Evolutionary conservation across 805 yeast genomes (phyloP).

Genomic region (Phaffomyces opuntiae): DNA sequence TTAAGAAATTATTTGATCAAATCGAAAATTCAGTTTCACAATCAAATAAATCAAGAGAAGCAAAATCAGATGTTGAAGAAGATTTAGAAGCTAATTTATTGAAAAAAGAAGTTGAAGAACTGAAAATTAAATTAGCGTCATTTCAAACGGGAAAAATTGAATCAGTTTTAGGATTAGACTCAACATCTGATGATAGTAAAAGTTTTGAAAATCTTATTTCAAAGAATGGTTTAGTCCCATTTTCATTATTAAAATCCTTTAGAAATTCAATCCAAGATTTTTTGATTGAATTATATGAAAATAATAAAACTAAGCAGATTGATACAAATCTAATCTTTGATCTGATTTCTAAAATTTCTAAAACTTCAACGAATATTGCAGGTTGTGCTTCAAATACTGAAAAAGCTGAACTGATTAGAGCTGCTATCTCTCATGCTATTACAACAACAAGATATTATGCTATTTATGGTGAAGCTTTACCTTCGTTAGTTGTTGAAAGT

Average conservation of each 20-base stretch:
- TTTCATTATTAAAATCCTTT: slow-evolving; percentile 36
- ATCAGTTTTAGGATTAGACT: slow-evolving; percentile 16
- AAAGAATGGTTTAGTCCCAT: slow-evolving; percentile 40
- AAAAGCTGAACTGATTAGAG: slow-evolving; percentile 45
- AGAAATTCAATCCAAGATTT: slow-evolving; percentile 44
- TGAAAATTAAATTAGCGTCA: slow-evolving; percentile 48
- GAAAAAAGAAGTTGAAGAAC: slow-evolving; percentile 32
- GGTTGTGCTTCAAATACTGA: slow-evolving; percentile 28
- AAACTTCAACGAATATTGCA: slow-evolving; percentile 26
- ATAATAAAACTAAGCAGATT: slow-evolving; percentile 14
- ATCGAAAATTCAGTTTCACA: background rate
- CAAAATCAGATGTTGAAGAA: slow-evolving; percentile 17
- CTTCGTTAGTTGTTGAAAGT: slow-evolving; percentile 63
- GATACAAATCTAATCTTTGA: slow-evolving; percentile 38
- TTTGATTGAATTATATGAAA: slow-evolving; percentile 27
- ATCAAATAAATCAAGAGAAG: background rate
- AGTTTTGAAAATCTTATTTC: slow-evolving; percentile 24
- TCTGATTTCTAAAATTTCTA: slow-evolving; percentile 42
- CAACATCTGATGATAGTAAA: slow-evolving; percentile 18
- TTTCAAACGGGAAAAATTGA: slow-evolving; percentile 31
- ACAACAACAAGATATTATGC: slow-evolving; percentile 73
- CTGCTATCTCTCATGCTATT: slow-evolving; percentile 66
- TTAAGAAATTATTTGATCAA: slow-evolving; percentile 3
- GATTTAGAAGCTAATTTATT: slow-evolving; percentile 22
- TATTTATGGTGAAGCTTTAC: slow-evolving; percentile 55